Conservation (phyloP, 768 basidiomycete genomes). For the Kwoniella sp. region DNA sequence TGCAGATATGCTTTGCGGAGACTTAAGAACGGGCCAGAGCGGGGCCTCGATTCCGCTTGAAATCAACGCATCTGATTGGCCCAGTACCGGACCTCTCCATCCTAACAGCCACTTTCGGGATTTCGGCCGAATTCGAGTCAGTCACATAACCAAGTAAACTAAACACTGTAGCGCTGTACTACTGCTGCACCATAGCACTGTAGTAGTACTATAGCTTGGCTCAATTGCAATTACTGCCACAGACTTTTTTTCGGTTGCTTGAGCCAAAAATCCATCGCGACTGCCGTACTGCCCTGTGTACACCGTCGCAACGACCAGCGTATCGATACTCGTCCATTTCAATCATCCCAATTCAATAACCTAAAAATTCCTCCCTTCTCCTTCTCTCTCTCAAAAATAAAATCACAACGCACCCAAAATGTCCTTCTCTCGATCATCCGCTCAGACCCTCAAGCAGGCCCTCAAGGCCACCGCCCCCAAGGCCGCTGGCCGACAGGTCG, state of each 20-base stretch:
- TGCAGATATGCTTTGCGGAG: neutral
- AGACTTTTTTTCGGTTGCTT: neutral
- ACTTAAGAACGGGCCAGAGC: neutral
- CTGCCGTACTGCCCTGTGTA: neutral
- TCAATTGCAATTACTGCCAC: neutral
- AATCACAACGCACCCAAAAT: conserved; percentile 32
- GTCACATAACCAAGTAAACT: neutral
- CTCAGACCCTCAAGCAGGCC: conserved; percentile 52
- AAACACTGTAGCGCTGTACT: neutral
- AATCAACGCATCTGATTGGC: neutral
- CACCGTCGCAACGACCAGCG: no score
- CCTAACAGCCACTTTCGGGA: conserved; percentile 25
- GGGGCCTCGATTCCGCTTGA: neutral
- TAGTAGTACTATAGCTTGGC: neutral
- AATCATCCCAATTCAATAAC: neutral
- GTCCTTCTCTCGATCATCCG: conserved; percentile 54
- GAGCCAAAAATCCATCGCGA: conserved; percentile 21
- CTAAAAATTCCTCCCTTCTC: neutral
- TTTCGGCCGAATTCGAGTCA: conserved; percentile 27
- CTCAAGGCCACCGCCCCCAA: conserved; percentile 43
- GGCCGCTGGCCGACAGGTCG: conserved; percentile 37
- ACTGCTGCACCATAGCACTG: neutral
- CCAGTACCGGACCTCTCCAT: no score
- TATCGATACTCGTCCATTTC: neutral
- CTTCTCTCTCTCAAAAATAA: conserved; percentile 3